Percentiles rank a stretch among this genome's conserved stretches.
Conservation (phyloP, 1,284 basidiomycete species). For the Ustilago hordei region DNA sequence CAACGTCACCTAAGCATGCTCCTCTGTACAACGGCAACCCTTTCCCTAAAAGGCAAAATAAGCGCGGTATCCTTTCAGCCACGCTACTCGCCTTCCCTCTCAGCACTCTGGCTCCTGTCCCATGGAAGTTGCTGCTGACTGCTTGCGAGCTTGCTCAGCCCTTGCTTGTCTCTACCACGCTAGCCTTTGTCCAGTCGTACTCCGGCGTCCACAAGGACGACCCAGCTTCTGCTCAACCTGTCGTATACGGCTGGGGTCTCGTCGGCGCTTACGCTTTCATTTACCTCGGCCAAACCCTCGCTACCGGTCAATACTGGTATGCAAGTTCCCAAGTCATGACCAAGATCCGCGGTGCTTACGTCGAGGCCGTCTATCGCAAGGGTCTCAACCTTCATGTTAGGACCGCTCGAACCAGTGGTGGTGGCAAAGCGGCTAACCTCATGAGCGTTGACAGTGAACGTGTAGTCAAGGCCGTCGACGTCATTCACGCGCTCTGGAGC, state of each 20-base stretch:
- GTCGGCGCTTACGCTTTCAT: conserved; percentile 62
- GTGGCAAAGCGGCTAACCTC: conserved; percentile 58
- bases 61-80: conserved; percentile 37
- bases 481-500: conserved; percentile 58
- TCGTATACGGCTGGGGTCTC: conserved; percentile 60
- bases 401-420: conserved; percentile 54
- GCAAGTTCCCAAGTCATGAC: conserved; percentile 46
- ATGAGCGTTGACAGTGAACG: conserved; percentile 66
- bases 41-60: conserved; percentile 25
- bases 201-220: conserved; percentile 14
- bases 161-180: conserved; percentile 55
- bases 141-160: conserved; percentile 55
- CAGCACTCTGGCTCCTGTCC: conserved; percentile 47
- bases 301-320: conserved; percentile 54
- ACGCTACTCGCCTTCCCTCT: conserved; percentile 49
- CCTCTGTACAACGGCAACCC: conserved; percentile 7
- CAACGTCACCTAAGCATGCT: background rate
- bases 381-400: conserved; percentile 56
- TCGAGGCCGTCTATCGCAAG: conserved; percentile 62
- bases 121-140: conserved; percentile 51
- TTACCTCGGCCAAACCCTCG: conserved; percentile 54
- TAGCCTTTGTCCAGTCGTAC: conserved; percentile 58
- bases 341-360: conserved; percentile 56
- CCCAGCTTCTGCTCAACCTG: conserved; percentile 35
- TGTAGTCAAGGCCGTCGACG: conserved; percentile 46